phyloP scores from a whole-genome alignment of 352 stramenopile species.

The Blastocystis hominis region DNA sequence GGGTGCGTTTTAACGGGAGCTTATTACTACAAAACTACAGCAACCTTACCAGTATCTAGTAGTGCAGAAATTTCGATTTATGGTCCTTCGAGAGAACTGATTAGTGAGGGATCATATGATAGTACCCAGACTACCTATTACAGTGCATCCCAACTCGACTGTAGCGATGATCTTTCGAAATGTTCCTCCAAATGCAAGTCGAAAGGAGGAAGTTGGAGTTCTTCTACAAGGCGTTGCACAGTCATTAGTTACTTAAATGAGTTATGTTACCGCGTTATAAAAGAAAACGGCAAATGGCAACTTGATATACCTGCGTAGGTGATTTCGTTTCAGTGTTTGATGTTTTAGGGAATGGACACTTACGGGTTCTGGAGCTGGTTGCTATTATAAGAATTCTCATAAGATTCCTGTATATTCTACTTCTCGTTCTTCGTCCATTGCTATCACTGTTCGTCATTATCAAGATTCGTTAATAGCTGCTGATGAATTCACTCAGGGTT shows the following conservation, averaged over 20 bases:
- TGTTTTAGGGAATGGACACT: not conserved
- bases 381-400: slow-evolving; percentile 35
- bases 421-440: not conserved
- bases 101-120: not conserved
- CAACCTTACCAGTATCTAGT: not conserved
- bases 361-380: not conserved
- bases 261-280: slow-evolving; percentile 20
- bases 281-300: not conserved
- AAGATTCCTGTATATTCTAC: not conserved
- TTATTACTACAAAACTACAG: not conserved
- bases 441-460: slow-evolving; percentile 7
- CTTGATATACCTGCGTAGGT: slow-evolving; percentile 16
- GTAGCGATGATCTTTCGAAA: not conserved
- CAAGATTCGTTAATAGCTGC: slow-evolving; percentile 22
- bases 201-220: not conserved
- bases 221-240: not conserved
- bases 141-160: not conserved
- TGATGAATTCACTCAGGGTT: slow-evolving; percentile 20
- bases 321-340: not conserved
- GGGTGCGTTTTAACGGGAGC: slow-evolving; percentile 13
- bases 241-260: slow-evolving; percentile 10
- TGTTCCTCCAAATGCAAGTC: not conserved
- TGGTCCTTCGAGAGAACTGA: not conserved
- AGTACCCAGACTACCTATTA: not conserved
- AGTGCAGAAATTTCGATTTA: not conserved